Evolutionary conservation across 2,329 filamentous ascomycete genomes (phyloP).

Genomic region (Colletotrichum godetiae): DNA sequence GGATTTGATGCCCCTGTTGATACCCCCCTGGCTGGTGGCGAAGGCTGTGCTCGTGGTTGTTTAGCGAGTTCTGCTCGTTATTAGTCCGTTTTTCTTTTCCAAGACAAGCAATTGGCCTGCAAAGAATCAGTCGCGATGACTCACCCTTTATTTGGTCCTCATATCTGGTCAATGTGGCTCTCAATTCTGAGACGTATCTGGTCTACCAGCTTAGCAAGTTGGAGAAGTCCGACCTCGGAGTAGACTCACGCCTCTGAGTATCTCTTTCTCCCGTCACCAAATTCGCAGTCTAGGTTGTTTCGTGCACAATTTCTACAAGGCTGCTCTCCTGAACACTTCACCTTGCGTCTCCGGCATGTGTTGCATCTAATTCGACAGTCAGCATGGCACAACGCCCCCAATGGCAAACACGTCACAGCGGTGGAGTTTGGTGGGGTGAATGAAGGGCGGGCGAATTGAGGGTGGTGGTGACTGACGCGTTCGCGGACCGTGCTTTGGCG

Average conservation of each 20-base stretch:
- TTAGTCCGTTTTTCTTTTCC: not conserved
- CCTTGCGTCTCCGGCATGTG: constrained; percentile 47
- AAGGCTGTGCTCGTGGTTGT: constrained; percentile 5
- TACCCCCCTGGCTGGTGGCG: not conserved
- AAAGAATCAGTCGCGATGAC: not conserved
- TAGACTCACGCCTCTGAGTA: constrained; percentile 33
- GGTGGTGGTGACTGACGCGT: constrained; percentile 26
- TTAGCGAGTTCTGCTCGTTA: constrained; percentile 12
- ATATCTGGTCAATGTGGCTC: constrained; percentile 21
- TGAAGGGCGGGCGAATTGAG: not conserved
- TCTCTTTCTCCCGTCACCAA: constrained; percentile 40
- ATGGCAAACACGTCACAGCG: not conserved
- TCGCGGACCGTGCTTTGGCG: constrained; percentile 28
- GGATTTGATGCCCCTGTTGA: constrained; percentile 20
- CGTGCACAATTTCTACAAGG: constrained; percentile 47
- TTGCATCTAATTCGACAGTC: constrained; percentile 25
- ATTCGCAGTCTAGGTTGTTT: constrained; percentile 46
- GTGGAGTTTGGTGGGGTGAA: not conserved
- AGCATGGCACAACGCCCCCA: not conserved
- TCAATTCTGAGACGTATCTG: constrained; percentile 29
- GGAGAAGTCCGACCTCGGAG: not conserved
- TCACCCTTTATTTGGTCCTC: constrained; percentile 23
- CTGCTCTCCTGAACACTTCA: constrained; percentile 47
- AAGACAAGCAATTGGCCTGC: not conserved
- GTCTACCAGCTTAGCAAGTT: not conserved